Evolutionary conservation across 306 rosid species (phyloP).

Genomic region (Cicer cuneatum): DNA sequence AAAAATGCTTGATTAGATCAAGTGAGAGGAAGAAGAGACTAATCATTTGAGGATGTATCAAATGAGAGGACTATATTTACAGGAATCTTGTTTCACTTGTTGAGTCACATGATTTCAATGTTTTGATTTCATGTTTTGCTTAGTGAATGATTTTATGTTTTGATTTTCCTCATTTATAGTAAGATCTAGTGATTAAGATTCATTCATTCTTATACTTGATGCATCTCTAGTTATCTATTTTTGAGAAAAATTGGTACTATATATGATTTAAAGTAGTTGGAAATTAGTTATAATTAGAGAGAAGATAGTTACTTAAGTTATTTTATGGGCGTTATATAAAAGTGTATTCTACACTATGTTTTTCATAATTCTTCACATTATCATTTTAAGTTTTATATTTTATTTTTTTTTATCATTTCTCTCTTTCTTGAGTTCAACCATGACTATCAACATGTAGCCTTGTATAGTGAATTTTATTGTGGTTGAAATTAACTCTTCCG

Average conservation of each 20-base stretch:
- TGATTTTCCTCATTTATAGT: neutral
- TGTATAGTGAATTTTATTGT: neutral
- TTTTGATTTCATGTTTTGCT: neutral
- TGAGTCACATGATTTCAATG: neutral
- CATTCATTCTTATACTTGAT: neutral
- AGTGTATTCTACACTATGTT: too few relatives aligned
- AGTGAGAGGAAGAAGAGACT: neutral
- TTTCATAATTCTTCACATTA: too few relatives aligned
- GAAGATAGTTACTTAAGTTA: too few relatives aligned
- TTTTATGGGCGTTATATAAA: too few relatives aligned
- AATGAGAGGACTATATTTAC: neutral
- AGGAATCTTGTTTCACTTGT: neutral
- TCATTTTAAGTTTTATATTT: too few relatives aligned
- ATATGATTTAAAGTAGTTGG: too few relatives aligned
- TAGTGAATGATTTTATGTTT: neutral
- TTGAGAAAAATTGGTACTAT: neutral
- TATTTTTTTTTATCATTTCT: too few relatives aligned
- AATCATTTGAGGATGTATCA: slow-evolving; percentile 8
- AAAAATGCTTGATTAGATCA: slow-evolving; percentile 16
- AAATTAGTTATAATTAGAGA: too few relatives aligned
- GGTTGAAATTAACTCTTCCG: neutral
- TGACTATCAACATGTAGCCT: too few relatives aligned
- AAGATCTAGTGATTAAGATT: neutral
- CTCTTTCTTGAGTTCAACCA: too few relatives aligned
- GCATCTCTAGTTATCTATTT: neutral